These are phyloP conservation scores for Zychaea mexicana DNA, from an alignment of 371 early-diverging fungal species.

Conservation along the genomic window DNA sequence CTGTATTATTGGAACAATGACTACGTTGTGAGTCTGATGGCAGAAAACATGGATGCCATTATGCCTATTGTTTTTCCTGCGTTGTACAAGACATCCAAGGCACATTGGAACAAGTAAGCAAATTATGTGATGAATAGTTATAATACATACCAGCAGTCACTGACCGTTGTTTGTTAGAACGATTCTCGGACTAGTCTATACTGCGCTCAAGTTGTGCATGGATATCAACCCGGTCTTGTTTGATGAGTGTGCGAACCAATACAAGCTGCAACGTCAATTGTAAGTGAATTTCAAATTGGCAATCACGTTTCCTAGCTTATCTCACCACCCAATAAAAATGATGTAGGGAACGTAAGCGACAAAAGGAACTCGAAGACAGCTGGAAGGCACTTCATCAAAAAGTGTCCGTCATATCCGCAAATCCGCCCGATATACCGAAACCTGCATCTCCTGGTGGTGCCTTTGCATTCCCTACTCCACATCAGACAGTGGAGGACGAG, in stretches of 20 bases:
- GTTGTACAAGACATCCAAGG: slow-evolving; percentile 88
- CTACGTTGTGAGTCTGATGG: slow-evolving; percentile 91
- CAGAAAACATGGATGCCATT: slow-evolving; percentile 84
- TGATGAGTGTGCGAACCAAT: slow-evolving; percentile 88
- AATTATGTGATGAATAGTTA: too few species aligned
- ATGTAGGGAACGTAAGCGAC: slow-evolving; percentile 83
- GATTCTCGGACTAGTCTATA: slow-evolving; percentile 92
- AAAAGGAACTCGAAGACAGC: slow-evolving; percentile 83
- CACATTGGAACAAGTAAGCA: slow-evolving; percentile 96
- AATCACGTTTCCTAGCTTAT: too few species aligned
- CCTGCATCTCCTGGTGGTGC: not conserved
- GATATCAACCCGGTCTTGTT: slow-evolving; percentile 92
- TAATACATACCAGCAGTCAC: too few species aligned
- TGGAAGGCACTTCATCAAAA: slow-evolving; percentile 79
- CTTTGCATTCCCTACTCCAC: slow-evolving; percentile 13
- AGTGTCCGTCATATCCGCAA: slow-evolving; percentile 2
- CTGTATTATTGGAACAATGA: slow-evolving; percentile 97
- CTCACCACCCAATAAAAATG: too few species aligned
- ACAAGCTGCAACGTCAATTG: slow-evolving; percentile 82
- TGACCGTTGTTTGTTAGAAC: slow-evolving; percentile 53
- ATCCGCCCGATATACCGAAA: not conserved
- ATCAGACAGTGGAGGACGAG: not conserved
- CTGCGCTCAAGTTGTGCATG: slow-evolving; percentile 94
- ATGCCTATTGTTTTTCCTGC: slow-evolving; percentile 94
- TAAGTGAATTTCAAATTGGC: too few species aligned